These are phyloP conservation scores for Solanum paucissectum DNA, from an alignment of 257 asterid species.

Conservation along the genomic window DNA sequence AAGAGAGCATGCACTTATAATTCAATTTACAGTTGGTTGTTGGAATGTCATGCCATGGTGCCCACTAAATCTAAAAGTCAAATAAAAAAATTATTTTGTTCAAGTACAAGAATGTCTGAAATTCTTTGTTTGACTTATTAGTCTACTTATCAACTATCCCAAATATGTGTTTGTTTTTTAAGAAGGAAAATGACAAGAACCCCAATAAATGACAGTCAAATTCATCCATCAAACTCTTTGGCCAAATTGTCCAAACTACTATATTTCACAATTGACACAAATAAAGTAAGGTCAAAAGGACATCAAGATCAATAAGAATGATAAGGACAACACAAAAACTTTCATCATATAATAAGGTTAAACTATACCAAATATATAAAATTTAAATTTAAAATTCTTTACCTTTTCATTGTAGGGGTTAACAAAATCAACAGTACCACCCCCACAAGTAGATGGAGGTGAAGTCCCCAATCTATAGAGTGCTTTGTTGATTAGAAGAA, in stretches of 20 bases:
- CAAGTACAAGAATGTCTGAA: background rate
- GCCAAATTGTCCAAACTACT: background rate
- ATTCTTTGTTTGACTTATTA: background rate
- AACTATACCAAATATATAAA: background rate
- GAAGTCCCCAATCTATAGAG: constrained; percentile 39
- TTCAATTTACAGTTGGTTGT: background rate
- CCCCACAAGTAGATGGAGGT: constrained; percentile 71
- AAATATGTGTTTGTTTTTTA: background rate
- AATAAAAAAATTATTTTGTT: background rate
- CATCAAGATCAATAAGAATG: background rate
- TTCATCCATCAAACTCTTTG: background rate
- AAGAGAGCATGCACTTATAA: background rate
- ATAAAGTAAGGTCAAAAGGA: background rate
- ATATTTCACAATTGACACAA: background rate
- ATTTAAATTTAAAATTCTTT: background rate
- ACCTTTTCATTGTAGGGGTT: constrained; percentile 32
- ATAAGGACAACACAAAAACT: too few species aligned
- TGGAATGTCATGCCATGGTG: background rate
- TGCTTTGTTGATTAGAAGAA: constrained; percentile 37
- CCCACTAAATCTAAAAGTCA: background rate
- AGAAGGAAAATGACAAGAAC: background rate
- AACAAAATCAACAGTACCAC: constrained; percentile 59
- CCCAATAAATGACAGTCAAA: background rate
- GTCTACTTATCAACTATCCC: background rate
- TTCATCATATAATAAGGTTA: background rate